Evolutionary conservation across 805 yeast genomes (phyloP).

Genomic region (Yarrowia sp.): DNA sequence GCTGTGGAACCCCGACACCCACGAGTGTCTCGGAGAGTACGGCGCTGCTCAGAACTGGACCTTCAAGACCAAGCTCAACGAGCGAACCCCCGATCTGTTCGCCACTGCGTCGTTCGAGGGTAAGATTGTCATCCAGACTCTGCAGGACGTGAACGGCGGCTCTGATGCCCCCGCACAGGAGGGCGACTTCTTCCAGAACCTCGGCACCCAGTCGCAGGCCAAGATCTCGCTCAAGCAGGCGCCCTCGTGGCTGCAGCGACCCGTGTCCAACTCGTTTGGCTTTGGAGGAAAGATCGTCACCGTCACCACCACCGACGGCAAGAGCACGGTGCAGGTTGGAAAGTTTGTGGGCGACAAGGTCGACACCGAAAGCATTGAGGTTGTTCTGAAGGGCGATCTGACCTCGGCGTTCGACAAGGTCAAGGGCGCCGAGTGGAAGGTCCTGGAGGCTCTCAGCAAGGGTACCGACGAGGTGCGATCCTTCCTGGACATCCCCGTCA

Average conservation of each 20-base stretch:
- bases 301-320: conserved; percentile 55
- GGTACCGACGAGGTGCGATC: conserved; percentile 31
- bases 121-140: conserved; percentile 76
- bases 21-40: conserved; percentile 78
- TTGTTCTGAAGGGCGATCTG: conserved; percentile 63
- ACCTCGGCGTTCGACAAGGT: conserved; percentile 44
- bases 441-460: conserved; percentile 35
- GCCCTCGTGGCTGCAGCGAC: conserved; percentile 85
- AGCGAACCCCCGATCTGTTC: conserved; percentile 84
- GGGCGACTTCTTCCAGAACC: conserved; percentile 87
- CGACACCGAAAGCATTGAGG: conserved; percentile 55
- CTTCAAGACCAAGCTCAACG: conserved; percentile 87
- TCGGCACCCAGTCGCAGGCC: conserved; percentile 51
- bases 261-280: conserved; percentile 80
- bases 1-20: conserved; percentile 88
- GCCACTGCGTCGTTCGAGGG: conserved; percentile 74
- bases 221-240: conserved; percentile 76
- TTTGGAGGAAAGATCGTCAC: conserved; percentile 89
- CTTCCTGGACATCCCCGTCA: conserved; percentile 28
- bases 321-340: conserved; percentile 54
- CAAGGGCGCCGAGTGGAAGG: conserved; percentile 38
- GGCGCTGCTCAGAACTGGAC: conserved; percentile 95
- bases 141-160: conserved; percentile 71
- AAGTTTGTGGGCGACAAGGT: conserved; percentile 55
- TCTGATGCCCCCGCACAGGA: conserved; percentile 55